A percentile compares a stretch with the other conserved stretches of the same genome.
Evolutionary conservation across 2,329 filamentous ascomycete species (phyloP).

Genomic region (Stagonosporopsis vannaccii): DNA sequence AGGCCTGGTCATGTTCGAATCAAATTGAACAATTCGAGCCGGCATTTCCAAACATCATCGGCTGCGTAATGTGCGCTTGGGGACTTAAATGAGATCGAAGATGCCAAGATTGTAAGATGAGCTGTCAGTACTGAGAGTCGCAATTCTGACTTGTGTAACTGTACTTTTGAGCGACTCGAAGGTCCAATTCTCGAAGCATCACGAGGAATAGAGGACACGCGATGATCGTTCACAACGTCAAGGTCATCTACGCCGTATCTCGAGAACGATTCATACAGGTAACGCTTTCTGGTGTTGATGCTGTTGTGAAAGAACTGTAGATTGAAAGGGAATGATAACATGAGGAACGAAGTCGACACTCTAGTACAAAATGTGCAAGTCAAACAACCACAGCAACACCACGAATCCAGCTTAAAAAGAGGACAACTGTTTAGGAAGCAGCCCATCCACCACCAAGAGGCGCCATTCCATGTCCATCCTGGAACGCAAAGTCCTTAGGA

Average conservation of each 20-base stretch:
- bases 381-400: too few species aligned
- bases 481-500: constrained; percentile 1
- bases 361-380: too few species aligned
- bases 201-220: constrained; percentile 1
- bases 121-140: too few species aligned
- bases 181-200: background rate
- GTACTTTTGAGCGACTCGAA: constrained; percentile 5
- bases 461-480: constrained; percentile 4
- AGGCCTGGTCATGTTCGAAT: background rate
- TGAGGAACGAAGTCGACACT: too few species aligned
- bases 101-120: constrained; percentile 2
- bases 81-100: background rate
- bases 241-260: constrained; percentile 2
- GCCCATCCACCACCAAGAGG: constrained; percentile 1
- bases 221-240: constrained; percentile 2
- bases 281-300: background rate
- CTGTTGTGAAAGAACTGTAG: background rate
- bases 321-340: background rate
- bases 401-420: too few species aligned
- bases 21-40: too few species aligned
- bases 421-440: background rate
- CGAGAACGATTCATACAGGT: constrained; percentile 2
- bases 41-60: too few species aligned
- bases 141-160: background rate
- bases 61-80: constrained; percentile 4